phyloP scores from a whole-genome alignment of 805 yeast species.

The Kodamaea neixiangensis region DNA sequence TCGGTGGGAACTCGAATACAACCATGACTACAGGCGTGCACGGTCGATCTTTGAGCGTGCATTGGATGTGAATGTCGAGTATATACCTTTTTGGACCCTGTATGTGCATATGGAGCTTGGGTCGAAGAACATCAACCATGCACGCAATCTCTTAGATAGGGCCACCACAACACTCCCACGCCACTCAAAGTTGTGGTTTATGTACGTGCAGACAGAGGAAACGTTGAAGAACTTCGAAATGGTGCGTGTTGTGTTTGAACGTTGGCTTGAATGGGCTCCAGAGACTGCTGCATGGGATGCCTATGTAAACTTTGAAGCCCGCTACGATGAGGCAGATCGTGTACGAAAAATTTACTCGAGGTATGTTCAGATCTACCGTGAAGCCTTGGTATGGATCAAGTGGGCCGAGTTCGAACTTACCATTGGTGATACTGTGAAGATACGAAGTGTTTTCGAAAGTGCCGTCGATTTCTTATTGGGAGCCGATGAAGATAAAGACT shows the following conservation, averaged over 20 bases:
- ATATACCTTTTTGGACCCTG: slow-evolving; percentile 82
- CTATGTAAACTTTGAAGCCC: slow-evolving; percentile 67
- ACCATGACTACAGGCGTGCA: slow-evolving; percentile 75
- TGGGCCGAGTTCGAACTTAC: slow-evolving; percentile 74
- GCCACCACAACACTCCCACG: slow-evolving; percentile 75
- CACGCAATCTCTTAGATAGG: slow-evolving; percentile 79
- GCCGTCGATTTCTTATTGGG: slow-evolving; percentile 57
- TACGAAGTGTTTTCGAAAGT: slow-evolving; percentile 65
- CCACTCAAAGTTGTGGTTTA: slow-evolving; percentile 83
- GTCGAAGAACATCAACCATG: slow-evolving; percentile 77
- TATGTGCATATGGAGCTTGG: slow-evolving; percentile 80
- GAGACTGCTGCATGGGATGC: slow-evolving; percentile 68
- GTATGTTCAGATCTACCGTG: slow-evolving; percentile 49
- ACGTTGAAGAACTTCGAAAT: slow-evolving; percentile 62
- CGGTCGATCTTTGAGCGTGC: slow-evolving; percentile 89
- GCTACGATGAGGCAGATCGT: slow-evolving; percentile 58
- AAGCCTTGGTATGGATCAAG: slow-evolving; percentile 61
- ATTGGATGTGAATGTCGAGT: slow-evolving; percentile 68
- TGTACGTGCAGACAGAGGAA: slow-evolving; percentile 82
- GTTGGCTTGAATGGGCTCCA: slow-evolving; percentile 86
- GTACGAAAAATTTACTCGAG: slow-evolving; percentile 60
- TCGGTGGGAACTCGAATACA: slow-evolving; percentile 73
- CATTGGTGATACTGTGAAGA: slow-evolving; percentile 41
- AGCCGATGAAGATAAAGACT: background rate
- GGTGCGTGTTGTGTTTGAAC: slow-evolving; percentile 64